phyloP scores from a whole-genome alignment of 768 basidiomycete species.

The Suillus placidus region DNA sequence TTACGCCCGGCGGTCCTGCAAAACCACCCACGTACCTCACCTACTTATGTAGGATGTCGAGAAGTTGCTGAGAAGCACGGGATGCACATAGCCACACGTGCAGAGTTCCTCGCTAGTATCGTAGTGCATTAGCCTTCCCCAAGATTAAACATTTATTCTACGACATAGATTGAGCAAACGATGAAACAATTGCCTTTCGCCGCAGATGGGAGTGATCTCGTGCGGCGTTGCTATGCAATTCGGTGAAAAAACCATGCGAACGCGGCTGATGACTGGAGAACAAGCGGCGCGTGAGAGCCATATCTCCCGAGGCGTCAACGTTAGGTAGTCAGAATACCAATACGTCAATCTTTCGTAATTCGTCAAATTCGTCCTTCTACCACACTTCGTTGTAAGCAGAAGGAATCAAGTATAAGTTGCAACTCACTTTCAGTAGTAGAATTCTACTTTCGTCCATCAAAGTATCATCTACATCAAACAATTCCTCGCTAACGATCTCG shows the following conservation, averaged over 20 bases:
- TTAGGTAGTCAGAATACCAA: not conserved
- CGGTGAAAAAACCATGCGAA: not conserved
- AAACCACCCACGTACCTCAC: not conserved
- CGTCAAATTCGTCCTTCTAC: not conserved
- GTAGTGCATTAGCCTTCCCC: not conserved
- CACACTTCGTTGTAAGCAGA: not conserved
- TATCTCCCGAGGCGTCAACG: not conserved
- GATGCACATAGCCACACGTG: not conserved
- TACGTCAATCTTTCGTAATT: not conserved
- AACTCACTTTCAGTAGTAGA: not conserved
- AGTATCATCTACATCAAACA: not conserved
- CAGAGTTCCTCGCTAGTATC: not conserved
- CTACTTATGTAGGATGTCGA: not conserved
- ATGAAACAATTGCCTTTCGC: not conserved
- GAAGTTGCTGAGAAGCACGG: not conserved
- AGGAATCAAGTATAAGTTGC: not conserved
- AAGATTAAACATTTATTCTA: no score
- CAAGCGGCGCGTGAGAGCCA: not conserved
- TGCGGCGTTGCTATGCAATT: not conserved
- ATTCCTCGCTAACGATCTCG: not conserved
- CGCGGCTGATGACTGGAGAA: not conserved
- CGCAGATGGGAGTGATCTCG: not conserved
- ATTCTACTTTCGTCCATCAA: slow-evolving; percentile 1
- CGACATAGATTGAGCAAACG: not conserved
- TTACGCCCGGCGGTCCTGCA: not conserved